phyloP scores from a whole-genome alignment of 1,139 yeast genomes.

The Lodderomyces oxycetoniae region DNA sequence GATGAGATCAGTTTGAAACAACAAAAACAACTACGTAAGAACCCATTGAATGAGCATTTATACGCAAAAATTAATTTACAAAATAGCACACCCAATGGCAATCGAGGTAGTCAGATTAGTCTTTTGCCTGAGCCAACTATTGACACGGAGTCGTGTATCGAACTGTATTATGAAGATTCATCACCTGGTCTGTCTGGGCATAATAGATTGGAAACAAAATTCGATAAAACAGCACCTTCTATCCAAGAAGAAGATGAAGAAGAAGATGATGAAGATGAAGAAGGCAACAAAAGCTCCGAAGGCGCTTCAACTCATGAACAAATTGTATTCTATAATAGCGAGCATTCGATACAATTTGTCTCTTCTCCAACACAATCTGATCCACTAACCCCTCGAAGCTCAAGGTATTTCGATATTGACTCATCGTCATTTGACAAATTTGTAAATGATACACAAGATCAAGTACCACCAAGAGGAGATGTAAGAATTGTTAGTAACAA shows the following conservation, averaged over 20 bases:
- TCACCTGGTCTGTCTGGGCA: conserved; percentile 11
- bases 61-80: too few relatives aligned
- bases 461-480: conserved; percentile 39
- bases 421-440: conserved; percentile 18
- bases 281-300: not conserved
- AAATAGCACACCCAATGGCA: conserved; percentile 6
- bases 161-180: conserved; percentile 10
- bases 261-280: not conserved
- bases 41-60: too few relatives aligned
- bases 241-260: not conserved
- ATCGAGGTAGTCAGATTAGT: conserved; percentile 8
- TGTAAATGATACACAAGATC: conserved; percentile 25
- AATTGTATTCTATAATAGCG: conserved; percentile 4
- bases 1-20: not conserved
- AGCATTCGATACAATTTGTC: not conserved
- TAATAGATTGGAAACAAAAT: not conserved
- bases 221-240: not conserved
- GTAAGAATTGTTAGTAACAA: conserved; percentile 20
- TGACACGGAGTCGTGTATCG: conserved; percentile 13
- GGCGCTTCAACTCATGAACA: too few relatives aligned
- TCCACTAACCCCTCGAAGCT: conserved; percentile 9
- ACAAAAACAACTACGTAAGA: not conserved
- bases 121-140: conserved; percentile 14
- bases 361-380: conserved; percentile 6
- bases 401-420: conserved; percentile 8